Conservation (phyloP, 768 basidiomycete species). For the Collybiopsis confluens region DNA sequence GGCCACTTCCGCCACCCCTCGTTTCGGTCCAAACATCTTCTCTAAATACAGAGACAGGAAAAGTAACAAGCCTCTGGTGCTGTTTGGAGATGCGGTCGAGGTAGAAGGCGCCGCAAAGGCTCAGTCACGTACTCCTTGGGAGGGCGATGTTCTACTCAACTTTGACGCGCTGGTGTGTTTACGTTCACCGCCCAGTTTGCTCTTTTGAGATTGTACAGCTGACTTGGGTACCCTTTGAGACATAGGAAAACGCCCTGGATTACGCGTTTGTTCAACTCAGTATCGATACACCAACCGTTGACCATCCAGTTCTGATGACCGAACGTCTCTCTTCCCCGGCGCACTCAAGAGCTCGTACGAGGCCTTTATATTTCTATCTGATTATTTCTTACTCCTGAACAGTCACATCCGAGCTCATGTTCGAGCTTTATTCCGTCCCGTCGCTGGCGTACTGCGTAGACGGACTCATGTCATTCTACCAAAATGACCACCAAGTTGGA, state of each 20-base stretch:
- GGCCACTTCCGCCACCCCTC: constrained; percentile 54
- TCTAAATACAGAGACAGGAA: constrained; percentile 90
- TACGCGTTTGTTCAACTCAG: constrained; percentile 86
- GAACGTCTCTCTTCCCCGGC: constrained; percentile 86
- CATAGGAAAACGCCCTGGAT: constrained; percentile 92
- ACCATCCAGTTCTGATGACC: constrained; percentile 91
- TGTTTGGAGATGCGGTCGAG: constrained; percentile 88
- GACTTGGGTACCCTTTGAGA: constrained; percentile 15
- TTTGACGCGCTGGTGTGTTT: constrained; percentile 86
- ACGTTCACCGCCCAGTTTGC: neutral
- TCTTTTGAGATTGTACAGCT: neutral
- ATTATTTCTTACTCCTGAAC: constrained; percentile 6
- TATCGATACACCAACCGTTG: constrained; percentile 68
- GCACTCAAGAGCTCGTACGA: constrained; percentile 82
- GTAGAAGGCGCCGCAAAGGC: constrained; percentile 79
- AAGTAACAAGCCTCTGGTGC: constrained; percentile 72
- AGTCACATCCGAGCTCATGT: constrained; percentile 97
- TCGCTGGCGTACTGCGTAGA: constrained; percentile 86
- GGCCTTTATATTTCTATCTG: neutral
- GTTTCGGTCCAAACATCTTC: constrained; percentile 63
- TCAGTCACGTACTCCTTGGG: constrained; percentile 82
- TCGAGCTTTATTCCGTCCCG: constrained; percentile 88
- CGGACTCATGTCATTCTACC: constrained; percentile 88
- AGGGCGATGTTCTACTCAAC: constrained; percentile 89
- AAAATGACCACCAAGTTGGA: constrained; percentile 51